Evolutionary conservation across 2,329 filamentous ascomycete species (phyloP).

Genomic region (Neofusicoccum laricinum): DNA sequence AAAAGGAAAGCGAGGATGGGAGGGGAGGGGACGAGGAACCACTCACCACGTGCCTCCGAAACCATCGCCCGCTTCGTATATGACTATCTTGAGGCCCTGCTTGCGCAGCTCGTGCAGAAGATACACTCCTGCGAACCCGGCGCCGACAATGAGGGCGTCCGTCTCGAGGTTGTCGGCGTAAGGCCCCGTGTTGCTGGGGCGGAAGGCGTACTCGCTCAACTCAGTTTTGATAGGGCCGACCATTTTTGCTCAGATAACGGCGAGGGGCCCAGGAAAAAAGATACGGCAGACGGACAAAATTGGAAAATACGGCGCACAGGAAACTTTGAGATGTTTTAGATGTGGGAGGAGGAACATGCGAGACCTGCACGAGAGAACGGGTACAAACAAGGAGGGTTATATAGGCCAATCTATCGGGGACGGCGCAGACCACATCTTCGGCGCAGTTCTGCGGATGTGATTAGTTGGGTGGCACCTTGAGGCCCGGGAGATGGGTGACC

Average conservation of each 20-base stretch:
- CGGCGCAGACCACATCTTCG: not conserved
- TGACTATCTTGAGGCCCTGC: constrained; percentile 38
- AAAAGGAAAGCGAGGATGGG: not conserved
- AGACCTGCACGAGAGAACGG: not conserved
- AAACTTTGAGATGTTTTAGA: not conserved
- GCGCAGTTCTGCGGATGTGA: not conserved
- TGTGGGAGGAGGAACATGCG: not conserved
- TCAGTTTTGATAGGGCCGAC: constrained; percentile 12
- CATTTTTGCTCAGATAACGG: not conserved
- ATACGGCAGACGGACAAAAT: not conserved
- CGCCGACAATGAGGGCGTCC: constrained; percentile 38
- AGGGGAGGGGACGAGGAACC: not conserved
- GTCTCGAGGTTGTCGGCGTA: constrained; percentile 37
- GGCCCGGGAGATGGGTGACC: not conserved
- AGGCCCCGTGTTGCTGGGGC: not conserved
- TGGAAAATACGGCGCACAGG: not conserved
- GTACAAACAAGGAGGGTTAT: not conserved
- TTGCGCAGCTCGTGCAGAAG: constrained; percentile 41
- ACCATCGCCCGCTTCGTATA: constrained; percentile 39
- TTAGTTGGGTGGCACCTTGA: not conserved
- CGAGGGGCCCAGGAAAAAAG: not conserved
- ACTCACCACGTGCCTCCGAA: constrained; percentile 40
- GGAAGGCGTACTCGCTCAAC: constrained; percentile 5
- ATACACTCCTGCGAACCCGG: constrained; percentile 43
- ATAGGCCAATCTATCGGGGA: not conserved